A percentile compares a stretch with the other conserved stretches of the same genome.
Conservation (phyloP, 225 moss, liverwort and hornwort genomes). For the Sphagnum tenellum region DNA sequence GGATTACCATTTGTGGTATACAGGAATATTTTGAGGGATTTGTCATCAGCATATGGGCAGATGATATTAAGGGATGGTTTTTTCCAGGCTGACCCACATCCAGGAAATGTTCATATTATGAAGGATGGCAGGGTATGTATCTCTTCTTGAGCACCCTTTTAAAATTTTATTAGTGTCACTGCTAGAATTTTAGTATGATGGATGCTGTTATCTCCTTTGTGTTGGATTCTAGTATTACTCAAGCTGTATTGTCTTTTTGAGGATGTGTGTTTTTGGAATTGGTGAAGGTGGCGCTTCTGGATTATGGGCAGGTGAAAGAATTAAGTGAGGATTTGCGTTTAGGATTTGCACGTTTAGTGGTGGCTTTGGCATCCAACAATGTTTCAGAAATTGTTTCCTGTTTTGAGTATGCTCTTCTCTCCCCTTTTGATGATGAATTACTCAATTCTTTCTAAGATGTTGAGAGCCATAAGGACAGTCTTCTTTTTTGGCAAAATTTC, state of each 20-base stretch:
- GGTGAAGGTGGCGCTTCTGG: constrained; percentile 74
- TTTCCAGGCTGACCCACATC: constrained; percentile 97
- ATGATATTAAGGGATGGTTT: constrained; percentile 93
- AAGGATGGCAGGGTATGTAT: constrained; percentile 61
- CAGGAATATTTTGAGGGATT: constrained; percentile 82
- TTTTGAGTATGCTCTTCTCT: constrained; percentile 33
- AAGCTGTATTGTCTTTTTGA: not conserved
- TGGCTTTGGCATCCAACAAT: constrained; percentile 63
- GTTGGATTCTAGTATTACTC: too few species aligned
- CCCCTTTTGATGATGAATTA: not conserved
- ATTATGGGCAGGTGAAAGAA: constrained; percentile 94
- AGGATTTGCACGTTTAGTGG: constrained; percentile 54
- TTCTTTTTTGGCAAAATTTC: too few species aligned
- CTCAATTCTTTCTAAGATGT: too few species aligned
- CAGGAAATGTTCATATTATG: constrained; percentile 84
- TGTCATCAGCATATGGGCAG: constrained; percentile 76
- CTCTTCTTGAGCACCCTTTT: too few species aligned
- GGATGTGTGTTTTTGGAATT: not conserved
- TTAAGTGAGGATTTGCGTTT: constrained; percentile 47
- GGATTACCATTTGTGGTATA: not conserved
- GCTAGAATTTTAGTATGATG: too few species aligned
- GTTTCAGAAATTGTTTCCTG: constrained; percentile 36
- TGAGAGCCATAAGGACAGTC: too few species aligned
- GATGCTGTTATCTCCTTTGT: too few species aligned
- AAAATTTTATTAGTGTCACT: too few species aligned